Base-by-base conservation (phyloP, 805 yeast species). In the Barnettozyma pratensis region DNA sequence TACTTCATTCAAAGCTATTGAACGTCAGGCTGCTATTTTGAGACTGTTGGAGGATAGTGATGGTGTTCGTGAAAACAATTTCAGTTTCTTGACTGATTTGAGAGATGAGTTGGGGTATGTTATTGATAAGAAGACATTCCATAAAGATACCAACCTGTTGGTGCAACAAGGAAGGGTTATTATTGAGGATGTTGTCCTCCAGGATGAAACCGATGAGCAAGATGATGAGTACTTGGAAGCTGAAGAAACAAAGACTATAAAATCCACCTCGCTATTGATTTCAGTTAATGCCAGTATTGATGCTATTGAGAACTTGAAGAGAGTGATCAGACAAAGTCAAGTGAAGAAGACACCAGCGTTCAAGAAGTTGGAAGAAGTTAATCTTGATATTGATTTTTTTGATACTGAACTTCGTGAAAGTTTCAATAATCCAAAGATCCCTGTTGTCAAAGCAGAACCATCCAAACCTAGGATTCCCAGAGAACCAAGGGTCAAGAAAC, bases 121-220 rank as follows among this genome's bases (percentile, higher is more conserved):
- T 1, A 68, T 81, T 14, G 91, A 85, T 54, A 72, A 77, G 34
- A 74, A 73, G 45, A 85, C 91, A 0, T 57, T 78, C 10, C 57
- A 60, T 6, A 71, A 74, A 6, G 84, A 79, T 53, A 66, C 77
- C 0, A 53, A 55, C 1, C 49, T 56, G 4, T 63, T 80, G 30
- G 63, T 63, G 5, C 51, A 54, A 0, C 62, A 69, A 10, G 67
- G 71, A 6, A 56, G 59, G 32, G 43, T 74, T 9, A 7, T 38
- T 4, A 12, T 29, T 8, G 58, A 58, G 26, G 59, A 61, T 10
- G 44, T 65, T 8, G 49, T 46, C 4, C 53, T 65, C 8, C 58
- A 58, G 1, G 58, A 60, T 7, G 42, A 40, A 7, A 36, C 45
- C 1, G 26, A 37, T 14, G 37, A 36, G 6, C 41, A 28, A 5